These are phyloP conservation scores for Wickerhamomyces sp. DNA, from an alignment of 1,139 yeast species.

Conservation along the genomic window DNA sequence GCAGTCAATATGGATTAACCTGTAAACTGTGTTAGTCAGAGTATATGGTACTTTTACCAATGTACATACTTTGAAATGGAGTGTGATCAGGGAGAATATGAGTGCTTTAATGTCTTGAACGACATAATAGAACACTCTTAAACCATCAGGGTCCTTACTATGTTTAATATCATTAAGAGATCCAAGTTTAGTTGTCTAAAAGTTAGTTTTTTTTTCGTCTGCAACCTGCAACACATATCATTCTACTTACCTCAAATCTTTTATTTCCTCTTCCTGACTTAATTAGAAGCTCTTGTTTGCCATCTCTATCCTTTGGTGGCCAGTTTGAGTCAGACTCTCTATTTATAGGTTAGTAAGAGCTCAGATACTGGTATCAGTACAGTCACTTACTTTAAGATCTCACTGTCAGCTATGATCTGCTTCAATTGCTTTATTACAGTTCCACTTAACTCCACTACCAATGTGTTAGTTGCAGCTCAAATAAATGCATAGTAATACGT, in stretches of 20 bases:
- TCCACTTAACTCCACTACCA: slow-evolving; percentile 30
- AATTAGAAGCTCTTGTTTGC: slow-evolving; percentile 41
- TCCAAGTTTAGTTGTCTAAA: slow-evolving; percentile 35
- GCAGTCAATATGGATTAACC: too few species aligned
- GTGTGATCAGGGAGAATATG: slow-evolving; percentile 37
- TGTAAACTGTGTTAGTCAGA: too few species aligned
- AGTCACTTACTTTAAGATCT: slow-evolving; percentile 29
- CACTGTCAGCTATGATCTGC: slow-evolving; percentile 34
- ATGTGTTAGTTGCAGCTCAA: slow-evolving; percentile 3
- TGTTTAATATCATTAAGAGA: slow-evolving; percentile 36
- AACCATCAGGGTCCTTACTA: slow-evolving; percentile 40
- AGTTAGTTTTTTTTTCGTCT: too few species aligned
- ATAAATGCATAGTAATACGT: slow-evolving; percentile 5
- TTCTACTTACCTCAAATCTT: slow-evolving; percentile 31
- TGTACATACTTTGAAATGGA: slow-evolving; percentile 38
- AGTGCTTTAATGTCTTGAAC: slow-evolving; percentile 41
- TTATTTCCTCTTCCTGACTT: slow-evolving; percentile 34
- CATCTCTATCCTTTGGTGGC: slow-evolving; percentile 39
- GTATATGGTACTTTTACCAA: too few species aligned
- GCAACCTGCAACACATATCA: too few species aligned
- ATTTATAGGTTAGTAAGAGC: slow-evolving; percentile 1
- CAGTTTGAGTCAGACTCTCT: slow-evolving; percentile 37
- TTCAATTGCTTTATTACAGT: slow-evolving; percentile 33
- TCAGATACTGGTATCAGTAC: background rate
- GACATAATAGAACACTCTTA: slow-evolving; percentile 40